Evolutionary conservation across 2,329 filamentous ascomycete species (phyloP).

Genomic region (Zopfia rhizophila): DNA sequence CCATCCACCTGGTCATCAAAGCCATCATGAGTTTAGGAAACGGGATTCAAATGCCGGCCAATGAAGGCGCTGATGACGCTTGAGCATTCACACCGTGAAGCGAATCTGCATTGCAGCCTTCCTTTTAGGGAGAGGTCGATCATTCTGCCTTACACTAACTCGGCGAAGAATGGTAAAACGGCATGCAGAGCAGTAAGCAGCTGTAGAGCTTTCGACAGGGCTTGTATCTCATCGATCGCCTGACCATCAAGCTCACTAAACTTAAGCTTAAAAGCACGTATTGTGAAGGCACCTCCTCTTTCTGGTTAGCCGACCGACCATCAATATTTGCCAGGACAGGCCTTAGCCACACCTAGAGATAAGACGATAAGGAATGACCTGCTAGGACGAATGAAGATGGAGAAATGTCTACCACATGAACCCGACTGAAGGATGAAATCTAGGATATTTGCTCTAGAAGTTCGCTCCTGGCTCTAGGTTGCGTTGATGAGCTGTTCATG

Average conservation of each 20-base stretch:
- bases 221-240: constrained; percentile 23
- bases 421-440: constrained; percentile 9
- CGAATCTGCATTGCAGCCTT: constrained; percentile 23
- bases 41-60: constrained; percentile 21
- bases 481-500: constrained; percentile 6
- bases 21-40: constrained; percentile 2
- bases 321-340: constrained; percentile 38
- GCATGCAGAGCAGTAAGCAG: constrained; percentile 11
- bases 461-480: constrained; percentile 7
- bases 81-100: constrained; percentile 16
- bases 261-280: constrained; percentile 49
- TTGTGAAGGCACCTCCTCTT: constrained; percentile 43
- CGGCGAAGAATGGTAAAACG: constrained; percentile 11
- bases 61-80: constrained; percentile 12
- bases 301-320: constrained; percentile 34
- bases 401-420: constrained; percentile 8
- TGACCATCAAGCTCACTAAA: constrained; percentile 37
- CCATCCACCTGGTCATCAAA: constrained; percentile 15
- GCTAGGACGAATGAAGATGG: constrained; percentile 11
- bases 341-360: constrained; percentile 36
- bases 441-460: neutral
- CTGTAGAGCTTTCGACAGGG: constrained; percentile 3
- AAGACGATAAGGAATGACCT: constrained; percentile 32
- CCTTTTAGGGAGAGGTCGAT: constrained; percentile 25
- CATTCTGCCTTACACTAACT: constrained; percentile 4